Conservation (phyloP, 768 basidiomycete species). For the Mycena galopus region DNA sequence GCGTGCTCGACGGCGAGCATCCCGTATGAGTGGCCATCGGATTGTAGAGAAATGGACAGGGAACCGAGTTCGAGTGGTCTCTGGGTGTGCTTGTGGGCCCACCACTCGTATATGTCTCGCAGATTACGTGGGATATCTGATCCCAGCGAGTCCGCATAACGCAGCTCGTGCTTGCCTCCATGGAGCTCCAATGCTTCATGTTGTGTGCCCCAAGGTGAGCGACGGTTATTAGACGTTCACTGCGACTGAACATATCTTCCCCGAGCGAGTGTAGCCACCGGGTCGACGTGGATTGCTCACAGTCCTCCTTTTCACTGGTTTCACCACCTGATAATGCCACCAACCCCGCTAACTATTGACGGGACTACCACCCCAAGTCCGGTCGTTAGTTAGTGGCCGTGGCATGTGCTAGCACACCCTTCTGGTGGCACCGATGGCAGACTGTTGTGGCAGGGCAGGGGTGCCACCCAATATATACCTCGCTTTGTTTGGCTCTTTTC, state of each 20-base stretch:
- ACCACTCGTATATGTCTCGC: neutral
- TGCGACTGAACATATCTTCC: neutral
- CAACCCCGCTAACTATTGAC: too few relatives aligned
- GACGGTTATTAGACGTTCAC: slow-evolving; percentile 2
- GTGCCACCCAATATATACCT: too few relatives aligned
- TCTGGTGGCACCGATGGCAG: too few relatives aligned
- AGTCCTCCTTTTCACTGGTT: too few relatives aligned
- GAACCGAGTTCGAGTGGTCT: neutral
- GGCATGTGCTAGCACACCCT: too few relatives aligned
- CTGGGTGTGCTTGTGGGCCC: neutral
- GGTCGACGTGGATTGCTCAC: neutral
- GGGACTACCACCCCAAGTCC: too few relatives aligned
- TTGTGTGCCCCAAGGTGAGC: slow-evolving; percentile 1
- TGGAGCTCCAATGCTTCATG: slow-evolving; percentile 9
- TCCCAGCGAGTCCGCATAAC: neutral
- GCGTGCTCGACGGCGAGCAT: neutral
- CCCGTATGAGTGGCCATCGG: neutral
- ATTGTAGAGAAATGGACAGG: neutral
- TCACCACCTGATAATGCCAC: too few relatives aligned
- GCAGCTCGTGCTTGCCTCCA: neutral
- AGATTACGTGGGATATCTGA: neutral
- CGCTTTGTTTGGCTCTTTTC: too few relatives aligned
- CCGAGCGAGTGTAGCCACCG: neutral
- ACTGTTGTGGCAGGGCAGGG: too few relatives aligned
- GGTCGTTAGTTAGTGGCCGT: too few relatives aligned